Base-by-base conservation (phyloP, 106 monocot genomes). In the Dendrobium nobile region DNA sequence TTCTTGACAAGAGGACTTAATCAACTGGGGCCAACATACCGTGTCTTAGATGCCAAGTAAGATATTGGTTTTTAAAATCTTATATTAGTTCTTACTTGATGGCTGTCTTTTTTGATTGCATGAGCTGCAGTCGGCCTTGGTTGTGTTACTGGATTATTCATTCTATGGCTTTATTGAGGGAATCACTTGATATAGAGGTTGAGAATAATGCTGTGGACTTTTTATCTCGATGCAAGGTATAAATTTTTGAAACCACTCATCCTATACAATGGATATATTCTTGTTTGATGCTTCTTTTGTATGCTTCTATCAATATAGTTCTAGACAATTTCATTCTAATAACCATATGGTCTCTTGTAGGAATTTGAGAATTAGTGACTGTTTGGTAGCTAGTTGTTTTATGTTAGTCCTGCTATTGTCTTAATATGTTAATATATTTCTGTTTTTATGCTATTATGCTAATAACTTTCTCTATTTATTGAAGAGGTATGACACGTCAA, bases 81-180 rank as follows among this genome's bases (percentile, higher is more conserved):
- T 37, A 3, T 45, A 54, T 55, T n/a, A 33, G 26, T 28, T n/a
- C 54, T 67, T 40, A 15, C 64, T 65, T 40, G 26, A 47, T 17
- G n/a, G 37, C 64, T 54, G 11, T 47, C 8, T 45, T 18, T 81
- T 31, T 77, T 47, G n/a, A 17, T 64, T 75, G 78, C 11, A 6
- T 78, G 16, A 4, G 4, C 15, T 86, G 45, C 73, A 98, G 98
- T 77, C 99, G 99, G 19, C 95, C 99, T 77, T 99, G 99, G 99
- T 31, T 99, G n/a, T 99, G 99, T 73, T 99, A 99, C 67, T 99
- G 99, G 99, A 91, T 99, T 77, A 65, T 99, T 78, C 99, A 99
- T 82, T 91, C 99, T 31, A 70, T 93, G 80, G 77, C 89, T 42
- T 75, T 99, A 54, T 79, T 99, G 72, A 93, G 89, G 42, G 95